phyloP scores from a whole-genome alignment of 306 rosid species.

The Medicago truncatula region MtrunA17r5.0-ANR NC_053048.1:49174001-49174500 shows the following conservation, averaged over 20 bases:
- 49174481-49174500: neutral
- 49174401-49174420: neutral
- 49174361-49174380: slow-evolving; percentile 45
- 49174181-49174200: neutral
- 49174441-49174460: neutral
- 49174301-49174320: slow-evolving; percentile 36
- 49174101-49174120: neutral
- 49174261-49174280: slow-evolving; percentile 76
- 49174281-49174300: slow-evolving; percentile 64
- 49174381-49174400: slow-evolving; percentile 21
- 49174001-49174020: neutral
- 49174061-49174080: neutral
- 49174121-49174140: neutral
- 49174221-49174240: slow-evolving; percentile 56
- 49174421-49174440: slow-evolving; percentile 20
- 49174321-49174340: slow-evolving; percentile 49
- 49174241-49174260: slow-evolving; percentile 64
- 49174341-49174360: slow-evolving; percentile 76
- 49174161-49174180: neutral
- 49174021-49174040: no score
- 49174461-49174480: neutral
- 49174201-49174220: slow-evolving; percentile 46
- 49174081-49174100: neutral
- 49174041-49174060: neutral
- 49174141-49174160: neutral